Conservation (phyloP, 306 rosid species). For the Echinosophora koreensis region DNA sequence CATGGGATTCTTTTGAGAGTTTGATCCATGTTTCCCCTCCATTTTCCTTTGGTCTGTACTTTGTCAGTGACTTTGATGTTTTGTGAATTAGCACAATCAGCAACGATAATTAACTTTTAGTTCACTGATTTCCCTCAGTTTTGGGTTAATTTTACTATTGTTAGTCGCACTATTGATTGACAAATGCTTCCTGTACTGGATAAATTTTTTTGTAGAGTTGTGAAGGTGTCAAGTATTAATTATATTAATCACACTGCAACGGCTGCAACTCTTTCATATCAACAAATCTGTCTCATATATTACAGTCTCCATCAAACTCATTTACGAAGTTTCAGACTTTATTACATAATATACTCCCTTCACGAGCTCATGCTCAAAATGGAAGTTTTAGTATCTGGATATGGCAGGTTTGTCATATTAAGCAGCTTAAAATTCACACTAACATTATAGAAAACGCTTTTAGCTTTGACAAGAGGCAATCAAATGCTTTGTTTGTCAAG, state of each 20-base stretch:
- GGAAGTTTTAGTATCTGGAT: not conserved
- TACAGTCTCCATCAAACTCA: slow-evolving; percentile 10
- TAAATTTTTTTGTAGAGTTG: not conserved
- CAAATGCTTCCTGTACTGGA: slow-evolving; percentile 10
- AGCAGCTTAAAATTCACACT: not conserved
- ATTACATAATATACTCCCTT: not conserved
- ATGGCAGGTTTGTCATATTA: not conserved
- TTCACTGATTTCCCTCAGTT: slow-evolving; percentile 6
- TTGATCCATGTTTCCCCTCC: not conserved
- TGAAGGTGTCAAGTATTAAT: slow-evolving; percentile 8
- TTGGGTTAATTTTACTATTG: not conserved
- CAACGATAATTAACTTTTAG: slow-evolving; percentile 12
- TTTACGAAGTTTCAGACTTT: not conserved
- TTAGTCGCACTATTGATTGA: not conserved
- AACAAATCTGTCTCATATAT: not conserved
- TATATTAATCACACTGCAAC: not conserved
- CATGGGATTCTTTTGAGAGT: slow-evolving; percentile 35
- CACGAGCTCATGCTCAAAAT: not conserved
- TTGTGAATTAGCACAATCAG: not conserved
- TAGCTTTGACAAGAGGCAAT: not conserved
- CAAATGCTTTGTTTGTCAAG: slow-evolving; percentile 54
- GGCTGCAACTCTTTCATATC: not conserved
- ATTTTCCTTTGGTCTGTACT: not conserved
- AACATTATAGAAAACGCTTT: not conserved
- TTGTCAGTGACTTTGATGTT: slow-evolving; percentile 3